Percentiles rank a stretch among this genome's conserved stretches.
These are phyloP conservation scores for Persicaria maculosa DNA, from an alignment of 148 eudicot species.

Conservation along the genomic window DNA sequence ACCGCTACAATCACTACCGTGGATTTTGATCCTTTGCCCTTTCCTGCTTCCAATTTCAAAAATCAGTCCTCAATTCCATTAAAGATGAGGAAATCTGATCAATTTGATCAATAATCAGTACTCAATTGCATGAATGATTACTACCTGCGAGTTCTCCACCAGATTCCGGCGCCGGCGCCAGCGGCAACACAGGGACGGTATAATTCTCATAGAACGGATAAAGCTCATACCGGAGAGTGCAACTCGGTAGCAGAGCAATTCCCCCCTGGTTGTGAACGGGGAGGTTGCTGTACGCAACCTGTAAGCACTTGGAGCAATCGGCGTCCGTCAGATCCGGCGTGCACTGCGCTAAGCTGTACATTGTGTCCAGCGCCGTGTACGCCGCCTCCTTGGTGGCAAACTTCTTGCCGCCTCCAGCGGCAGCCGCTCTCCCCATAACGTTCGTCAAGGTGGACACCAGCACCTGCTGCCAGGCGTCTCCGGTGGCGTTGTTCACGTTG, in stretches of 20 bases:
- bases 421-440: conserved; percentile 11
- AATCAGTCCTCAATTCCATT: background rate
- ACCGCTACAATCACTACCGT: background rate
- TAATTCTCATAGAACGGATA: conserved; percentile 6
- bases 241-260: conserved; percentile 10
- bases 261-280: background rate
- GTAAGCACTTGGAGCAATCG: conserved; percentile 25
- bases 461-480: background rate
- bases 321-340: conserved; percentile 19
- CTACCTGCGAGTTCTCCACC: background rate
- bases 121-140: background rate
- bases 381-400: conserved; percentile 17
- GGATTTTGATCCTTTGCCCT: conserved; percentile 3
- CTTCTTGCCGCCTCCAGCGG: conserved; percentile 12
- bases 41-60: background rate
- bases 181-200: background rate
- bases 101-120: background rate
- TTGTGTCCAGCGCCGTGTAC: conserved; percentile 1
- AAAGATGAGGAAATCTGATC: background rate
- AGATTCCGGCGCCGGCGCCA: background rate
- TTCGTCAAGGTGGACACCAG: conserved; percentile 10
- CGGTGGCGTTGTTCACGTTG: conserved; percentile 4
- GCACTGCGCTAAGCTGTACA: conserved; percentile 29
- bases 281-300: background rate
- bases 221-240: conserved; percentile 14